Evolutionary conservation across 345 rosid genomes (phyloP).

Genomic region (Aurinia saxatilis): DNA sequence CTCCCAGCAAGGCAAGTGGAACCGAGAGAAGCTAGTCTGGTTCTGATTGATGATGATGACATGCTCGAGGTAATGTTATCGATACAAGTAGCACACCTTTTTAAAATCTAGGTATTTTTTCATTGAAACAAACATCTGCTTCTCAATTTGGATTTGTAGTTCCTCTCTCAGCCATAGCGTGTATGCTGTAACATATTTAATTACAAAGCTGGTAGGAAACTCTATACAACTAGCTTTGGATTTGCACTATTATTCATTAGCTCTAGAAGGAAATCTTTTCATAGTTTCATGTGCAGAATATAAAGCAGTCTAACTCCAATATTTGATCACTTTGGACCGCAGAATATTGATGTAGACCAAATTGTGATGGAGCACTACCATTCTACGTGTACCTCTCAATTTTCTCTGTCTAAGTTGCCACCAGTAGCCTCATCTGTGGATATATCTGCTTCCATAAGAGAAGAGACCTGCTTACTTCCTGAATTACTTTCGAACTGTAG

Average conservation of each 20-base stretch:
- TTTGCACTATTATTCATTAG: not conserved
- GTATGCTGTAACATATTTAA: not conserved
- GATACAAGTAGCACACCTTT: not conserved
- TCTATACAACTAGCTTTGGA: not conserved
- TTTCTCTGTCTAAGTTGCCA: constrained; percentile 47
- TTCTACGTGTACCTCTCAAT: constrained; percentile 51
- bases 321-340: constrained; percentile 27
- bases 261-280: constrained; percentile 6
- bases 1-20: constrained; percentile 24
- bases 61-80: constrained; percentile 49
- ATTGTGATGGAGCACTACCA: constrained; percentile 78
- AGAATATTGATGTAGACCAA: constrained; percentile 81
- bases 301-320: constrained; percentile 2
- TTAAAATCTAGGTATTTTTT: not conserved
- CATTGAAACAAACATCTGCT: not conserved
- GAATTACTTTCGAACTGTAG: constrained; percentile 58
- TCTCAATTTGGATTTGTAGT: not conserved
- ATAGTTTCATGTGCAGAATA: not conserved
- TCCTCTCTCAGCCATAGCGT: not conserved
- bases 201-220: not conserved
- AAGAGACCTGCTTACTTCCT: constrained; percentile 41
- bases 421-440: constrained; percentile 41
- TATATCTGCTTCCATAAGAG: constrained; percentile 28
- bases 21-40: constrained; percentile 31
- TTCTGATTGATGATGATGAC: constrained; percentile 66